Base-by-base conservation (phyloP, 2,329 filamentous ascomycete genomes). In the Neurospora crassa region DNA sequence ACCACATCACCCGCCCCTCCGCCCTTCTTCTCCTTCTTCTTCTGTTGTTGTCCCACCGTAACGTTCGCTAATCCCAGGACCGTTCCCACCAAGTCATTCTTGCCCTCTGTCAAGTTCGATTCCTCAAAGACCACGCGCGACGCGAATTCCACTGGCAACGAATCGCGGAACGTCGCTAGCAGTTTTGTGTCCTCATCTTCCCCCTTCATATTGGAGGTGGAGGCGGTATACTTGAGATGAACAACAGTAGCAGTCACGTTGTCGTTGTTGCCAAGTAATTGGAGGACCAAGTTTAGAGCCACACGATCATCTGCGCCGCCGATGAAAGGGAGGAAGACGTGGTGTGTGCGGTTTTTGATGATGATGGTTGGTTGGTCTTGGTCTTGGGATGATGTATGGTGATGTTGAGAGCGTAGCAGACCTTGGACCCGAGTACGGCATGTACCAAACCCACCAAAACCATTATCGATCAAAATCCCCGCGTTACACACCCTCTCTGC, bases 321-420 rank as follows among this genome's bases (percentile, higher is more conserved):
- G 72, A 97, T 90, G 81, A 93, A 98, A 0, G 94, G 91, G 70
- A 97, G 84, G 79, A 97, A 94, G 74, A 98, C 86, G 78, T 95
- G 93, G 78, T 97, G 93, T 43, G 88, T 89, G 73, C 89, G 90
- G 76, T 92, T 88, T 6, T 85, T 83, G 5, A 90, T 85, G 3
- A 85, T 83, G 5, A 90, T 85, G 3, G 29, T 82, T 12, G 87
- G 81, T 70, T 91, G 37, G 0, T 3, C 8, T 2, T 40, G 88
- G 11, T n/a, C n/a, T n/a, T n/a, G n/a, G n/a, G n/a, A n/a, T n/a
- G 47, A 24, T 1, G 47, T 59, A 2, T 6, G 5, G 2, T 8
- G 47, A n/a, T 84, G 82, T 73, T 80, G 71, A 74, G 87, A 89
- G 72, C 86, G 84, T 68, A n/a, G n/a, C n/a, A 92, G 80, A 43